These are phyloP conservation scores for Solanum habrochaites DNA, from an alignment of 257 asterid species.

Conservation along the genomic window DNA sequence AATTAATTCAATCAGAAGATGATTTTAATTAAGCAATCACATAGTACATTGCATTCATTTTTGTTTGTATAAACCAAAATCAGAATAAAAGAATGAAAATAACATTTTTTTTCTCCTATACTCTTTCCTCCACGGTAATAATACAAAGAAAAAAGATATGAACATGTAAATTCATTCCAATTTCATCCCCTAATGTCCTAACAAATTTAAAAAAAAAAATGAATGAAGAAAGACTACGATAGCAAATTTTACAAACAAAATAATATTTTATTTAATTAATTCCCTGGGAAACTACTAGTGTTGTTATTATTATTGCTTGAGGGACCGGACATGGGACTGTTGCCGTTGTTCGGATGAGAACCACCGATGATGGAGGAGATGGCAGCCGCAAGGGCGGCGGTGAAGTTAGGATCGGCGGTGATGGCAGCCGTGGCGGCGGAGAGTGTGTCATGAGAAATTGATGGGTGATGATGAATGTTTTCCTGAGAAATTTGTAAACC, in stretches of 20 bases:
- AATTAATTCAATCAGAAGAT: not conserved
- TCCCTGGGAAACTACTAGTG: slow-evolving; percentile 26
- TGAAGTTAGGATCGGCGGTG: slow-evolving; percentile 79
- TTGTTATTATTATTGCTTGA: slow-evolving; percentile 15
- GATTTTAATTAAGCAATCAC: not conserved
- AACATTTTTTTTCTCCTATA: not conserved
- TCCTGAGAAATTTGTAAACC: slow-evolving; percentile 57
- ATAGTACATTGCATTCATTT: not conserved
- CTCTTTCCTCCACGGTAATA: not conserved
- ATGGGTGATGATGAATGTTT: not conserved
- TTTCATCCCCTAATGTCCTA: not conserved
- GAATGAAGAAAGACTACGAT: not conserved
- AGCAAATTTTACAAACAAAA: not conserved
- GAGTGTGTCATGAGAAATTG: slow-evolving; percentile 42
- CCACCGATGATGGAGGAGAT: slow-evolving; percentile 73
- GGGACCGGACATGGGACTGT: slow-evolving; percentile 6
- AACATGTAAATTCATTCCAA: not conserved
- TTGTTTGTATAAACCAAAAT: not conserved
- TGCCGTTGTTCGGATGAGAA: slow-evolving; percentile 17
- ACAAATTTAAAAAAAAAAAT: not conserved
- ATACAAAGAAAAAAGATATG: not conserved
- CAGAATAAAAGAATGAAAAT: not conserved
- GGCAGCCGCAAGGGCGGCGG: slow-evolving; percentile 86
- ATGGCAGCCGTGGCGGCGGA: slow-evolving; percentile 80
- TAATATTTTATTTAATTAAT: slow-evolving; percentile 3